Base-by-base conservation (phyloP, 2,329 filamentous ascomycete species). In the Teratosphaeriaceae sp. region DNA sequence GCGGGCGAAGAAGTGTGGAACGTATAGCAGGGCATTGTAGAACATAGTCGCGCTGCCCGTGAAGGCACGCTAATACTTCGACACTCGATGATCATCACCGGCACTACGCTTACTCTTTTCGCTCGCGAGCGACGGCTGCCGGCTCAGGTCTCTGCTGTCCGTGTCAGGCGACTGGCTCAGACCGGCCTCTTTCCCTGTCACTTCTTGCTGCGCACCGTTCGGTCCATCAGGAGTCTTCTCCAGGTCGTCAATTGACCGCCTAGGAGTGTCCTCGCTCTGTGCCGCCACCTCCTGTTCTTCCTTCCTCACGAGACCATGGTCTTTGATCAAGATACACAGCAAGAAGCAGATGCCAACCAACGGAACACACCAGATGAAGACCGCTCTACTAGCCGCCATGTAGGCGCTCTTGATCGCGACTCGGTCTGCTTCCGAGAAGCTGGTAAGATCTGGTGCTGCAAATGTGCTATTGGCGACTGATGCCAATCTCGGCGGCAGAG, bases 311-410 rank as follows among this genome's bases (percentile, higher is more conserved):
- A 58, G 31, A 3, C 57, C 56, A 13, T 47, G 47, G 40, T 60
- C 56, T 34, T 68, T 72, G 44, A 82, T 66, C 9, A 79, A 66
- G 0, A 73, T 8, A 46, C 73, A 77, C 1, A 71, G 60, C 5
- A 74, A 34, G 9, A 80, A 62, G 46, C 73, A 77, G 0, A 70
- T 36, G 0, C 68, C 74, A 7, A 77, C 71, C 3, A 80, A 48
- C 0, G 77, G 76, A 0, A 75, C 68, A 55, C 76, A 76, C 29
- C 79, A 56, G 19, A 75, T 71, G 47, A 81, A 82, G 0, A 81
- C 76, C 0, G 70, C 68, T 22, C 68, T 66, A 18, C 72, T 78
- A 0, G 74, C 78, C 8, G 63, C 62, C 55, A 72, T 71, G 55
- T 79, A 80, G 0, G 76, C 71, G 29, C 65, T 50, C 6, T 75